Evolutionary conservation across 2,329 filamentous ascomycete genomes (phyloP).

Genomic region (Ceratocystis lukuohia): DNA sequence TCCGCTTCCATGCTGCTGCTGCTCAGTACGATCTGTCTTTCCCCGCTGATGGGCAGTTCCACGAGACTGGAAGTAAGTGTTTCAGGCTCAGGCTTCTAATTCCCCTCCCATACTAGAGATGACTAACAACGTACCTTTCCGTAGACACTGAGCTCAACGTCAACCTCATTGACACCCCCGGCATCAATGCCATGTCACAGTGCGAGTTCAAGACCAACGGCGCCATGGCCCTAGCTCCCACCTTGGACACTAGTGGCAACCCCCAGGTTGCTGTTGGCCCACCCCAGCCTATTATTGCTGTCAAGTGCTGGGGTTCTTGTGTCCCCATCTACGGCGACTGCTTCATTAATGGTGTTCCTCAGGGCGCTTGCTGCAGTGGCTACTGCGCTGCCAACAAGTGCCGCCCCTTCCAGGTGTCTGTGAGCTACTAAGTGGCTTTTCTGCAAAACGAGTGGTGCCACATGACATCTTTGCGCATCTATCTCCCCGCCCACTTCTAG

Average conservation of each 20-base stretch:
- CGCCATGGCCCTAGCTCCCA: constrained; percentile 22
- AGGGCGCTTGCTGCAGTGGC: constrained; percentile 33
- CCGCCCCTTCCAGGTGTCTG: constrained; percentile 25
- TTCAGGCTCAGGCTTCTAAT: background rate
- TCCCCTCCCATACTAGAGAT: background rate
- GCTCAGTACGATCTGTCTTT: constrained; percentile 31
- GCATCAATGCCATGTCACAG: constrained; percentile 31
- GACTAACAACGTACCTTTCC: constrained; percentile 2
- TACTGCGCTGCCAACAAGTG: constrained; percentile 32
- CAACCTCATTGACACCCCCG: constrained; percentile 31
- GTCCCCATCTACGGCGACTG: constrained; percentile 31
- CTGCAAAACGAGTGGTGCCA: too few species aligned
- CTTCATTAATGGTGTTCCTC: constrained; percentile 27
- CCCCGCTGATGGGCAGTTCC: constrained; percentile 29
- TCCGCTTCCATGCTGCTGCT: constrained; percentile 34
- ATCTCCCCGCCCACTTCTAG: background rate
- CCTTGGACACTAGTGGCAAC: constrained; percentile 25
- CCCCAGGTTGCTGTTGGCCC: constrained; percentile 34
- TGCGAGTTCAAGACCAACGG: constrained; percentile 33
- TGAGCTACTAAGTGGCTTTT: background rate
- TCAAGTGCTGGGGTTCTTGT: constrained; percentile 33
- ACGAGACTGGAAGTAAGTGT: constrained; percentile 28
- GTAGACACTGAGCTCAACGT: constrained; percentile 31
- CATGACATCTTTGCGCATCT: background rate
- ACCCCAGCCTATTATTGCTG: constrained; percentile 31